Percentiles rank a stretch among this genome's conserved stretches.
These are phyloP conservation scores for Sporobolomyces phaffii DNA, from an alignment of 768 basidiomycete species.

Conservation along the genomic window DNA sequence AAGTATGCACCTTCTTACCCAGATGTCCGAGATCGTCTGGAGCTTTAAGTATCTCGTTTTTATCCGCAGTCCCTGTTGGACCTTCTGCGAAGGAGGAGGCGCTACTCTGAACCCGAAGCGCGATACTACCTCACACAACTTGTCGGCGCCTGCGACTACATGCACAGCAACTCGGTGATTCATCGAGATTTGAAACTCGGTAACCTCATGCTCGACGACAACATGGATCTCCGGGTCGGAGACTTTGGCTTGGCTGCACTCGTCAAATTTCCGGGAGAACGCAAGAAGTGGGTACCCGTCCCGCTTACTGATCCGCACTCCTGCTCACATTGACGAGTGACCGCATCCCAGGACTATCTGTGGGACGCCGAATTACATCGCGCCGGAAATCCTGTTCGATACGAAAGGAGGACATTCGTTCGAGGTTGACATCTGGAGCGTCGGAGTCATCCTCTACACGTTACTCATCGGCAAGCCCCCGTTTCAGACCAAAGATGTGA, in stretches of 20 bases:
- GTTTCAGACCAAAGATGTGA: constrained; percentile 97
- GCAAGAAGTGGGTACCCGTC: constrained; percentile 65
- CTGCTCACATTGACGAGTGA: neutral
- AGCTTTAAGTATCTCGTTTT: too few species aligned
- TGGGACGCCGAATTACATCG: constrained; percentile 97
- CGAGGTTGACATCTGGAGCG: constrained; percentile 96
- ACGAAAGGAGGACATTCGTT: constrained; percentile 94
- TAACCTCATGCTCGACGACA: constrained; percentile 80
- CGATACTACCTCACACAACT: constrained; percentile 91
- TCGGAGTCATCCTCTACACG: constrained; percentile 94
- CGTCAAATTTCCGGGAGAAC: constrained; percentile 89
- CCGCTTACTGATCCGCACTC: neutral
- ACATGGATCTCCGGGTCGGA: constrained; percentile 94
- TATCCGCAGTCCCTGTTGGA: constrained; percentile 59
- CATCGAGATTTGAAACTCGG: constrained; percentile 96
- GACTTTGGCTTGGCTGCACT: constrained; percentile 96
- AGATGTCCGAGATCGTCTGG: too few species aligned
- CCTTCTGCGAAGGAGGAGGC: constrained; percentile 37
- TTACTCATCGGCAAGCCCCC: constrained; percentile 90
- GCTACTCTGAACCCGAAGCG: constrained; percentile 78
- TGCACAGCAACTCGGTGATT: constrained; percentile 94
- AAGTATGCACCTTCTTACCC: too few species aligned
- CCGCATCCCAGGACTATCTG: constrained; percentile 66
- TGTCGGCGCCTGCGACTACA: constrained; percentile 91
- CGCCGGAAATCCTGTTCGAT: constrained; percentile 93